phyloP scores from a whole-genome alignment of 495 filamentous ascomycete genomes.

The Letharia columbiana region DNA sequence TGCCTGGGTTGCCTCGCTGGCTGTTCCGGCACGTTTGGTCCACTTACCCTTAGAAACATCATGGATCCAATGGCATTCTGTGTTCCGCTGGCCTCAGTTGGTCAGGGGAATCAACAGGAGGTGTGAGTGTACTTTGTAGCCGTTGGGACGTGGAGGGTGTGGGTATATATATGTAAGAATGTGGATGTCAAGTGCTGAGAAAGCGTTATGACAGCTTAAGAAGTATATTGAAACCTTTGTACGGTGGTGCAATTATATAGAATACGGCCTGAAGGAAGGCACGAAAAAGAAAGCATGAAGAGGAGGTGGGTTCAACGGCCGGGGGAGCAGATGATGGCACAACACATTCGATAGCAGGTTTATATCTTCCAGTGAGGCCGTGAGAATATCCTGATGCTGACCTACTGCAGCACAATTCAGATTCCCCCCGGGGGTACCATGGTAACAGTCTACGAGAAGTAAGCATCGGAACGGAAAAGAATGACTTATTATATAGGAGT shows the following conservation, averaged over 20 bases:
- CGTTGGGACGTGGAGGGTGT: no score
- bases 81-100: not conserved
- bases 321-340: not conserved
- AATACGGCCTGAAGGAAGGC: no score
- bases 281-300: not conserved
- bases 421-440: no score
- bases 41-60: not conserved
- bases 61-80: not conserved
- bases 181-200: not conserved
- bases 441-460: no score
- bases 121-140: no score
- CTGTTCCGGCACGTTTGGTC: not conserved
- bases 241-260: no score
- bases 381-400: no score
- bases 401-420: no score
- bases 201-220: not conserved
- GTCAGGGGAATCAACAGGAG: no score
- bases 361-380: not conserved
- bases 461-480: no score
- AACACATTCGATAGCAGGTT: not conserved
- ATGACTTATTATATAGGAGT: no score
- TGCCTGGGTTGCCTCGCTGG: no score
- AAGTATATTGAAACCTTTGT: not conserved
- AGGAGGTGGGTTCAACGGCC: not conserved
- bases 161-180: not conserved